phyloP scores from a whole-genome alignment of 495 filamentous ascomycete genomes.

The Penicillium maclennaniae region DNA sequence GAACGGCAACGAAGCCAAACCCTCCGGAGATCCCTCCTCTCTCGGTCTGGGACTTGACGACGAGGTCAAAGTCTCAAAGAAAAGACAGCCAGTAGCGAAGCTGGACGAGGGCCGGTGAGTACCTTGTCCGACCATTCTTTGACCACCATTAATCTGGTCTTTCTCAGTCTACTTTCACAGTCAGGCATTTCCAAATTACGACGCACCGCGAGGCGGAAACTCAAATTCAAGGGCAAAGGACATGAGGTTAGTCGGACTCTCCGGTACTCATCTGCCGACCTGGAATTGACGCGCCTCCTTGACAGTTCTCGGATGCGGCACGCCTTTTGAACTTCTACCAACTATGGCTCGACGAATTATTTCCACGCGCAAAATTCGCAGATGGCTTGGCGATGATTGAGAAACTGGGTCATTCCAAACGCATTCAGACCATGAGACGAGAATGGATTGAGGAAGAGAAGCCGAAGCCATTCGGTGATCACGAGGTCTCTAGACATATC shows the following conservation, averaged over 20 bases:
- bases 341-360: slow-evolving; percentile 94
- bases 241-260: slow-evolving; percentile 64
- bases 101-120: slow-evolving; percentile 74
- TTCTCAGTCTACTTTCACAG: slow-evolving; percentile 65
- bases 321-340: slow-evolving; percentile 88
- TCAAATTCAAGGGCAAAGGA: slow-evolving; percentile 88
- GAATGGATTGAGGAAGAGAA: slow-evolving; percentile 83
- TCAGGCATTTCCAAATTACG: slow-evolving; percentile 81
- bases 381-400: slow-evolving; percentile 91
- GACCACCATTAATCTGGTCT: background rate
- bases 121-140: background rate
- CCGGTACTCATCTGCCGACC: background rate
- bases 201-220: slow-evolving; percentile 59
- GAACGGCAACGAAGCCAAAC: slow-evolving; percentile 23
- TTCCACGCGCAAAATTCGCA: slow-evolving; percentile 87
- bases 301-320: slow-evolving; percentile 77
- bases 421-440: slow-evolving; percentile 66
- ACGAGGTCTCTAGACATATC: slow-evolving; percentile 1
- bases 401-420: slow-evolving; percentile 81
- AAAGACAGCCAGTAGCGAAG: slow-evolving; percentile 72
- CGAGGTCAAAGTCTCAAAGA: slow-evolving; percentile 76
- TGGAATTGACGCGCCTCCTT: slow-evolving; percentile 2
- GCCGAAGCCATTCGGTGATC: slow-evolving; percentile 14
- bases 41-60: slow-evolving; percentile 72
- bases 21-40: slow-evolving; percentile 27